phyloP scores from a whole-genome alignment of 78 protist species.

The Dictyostelium firmibasis region DNA sequence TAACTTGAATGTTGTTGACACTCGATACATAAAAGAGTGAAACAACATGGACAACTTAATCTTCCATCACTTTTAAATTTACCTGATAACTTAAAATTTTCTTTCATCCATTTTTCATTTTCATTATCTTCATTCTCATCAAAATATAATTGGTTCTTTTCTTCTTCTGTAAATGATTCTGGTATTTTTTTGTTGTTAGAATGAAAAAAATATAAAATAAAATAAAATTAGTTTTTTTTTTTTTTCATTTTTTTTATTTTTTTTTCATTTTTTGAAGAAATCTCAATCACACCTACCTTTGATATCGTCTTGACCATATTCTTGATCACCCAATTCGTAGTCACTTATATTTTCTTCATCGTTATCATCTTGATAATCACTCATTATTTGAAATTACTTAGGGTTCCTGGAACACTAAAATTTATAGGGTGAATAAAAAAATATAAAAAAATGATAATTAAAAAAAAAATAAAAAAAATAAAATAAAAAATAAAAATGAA shows the following conservation, averaged over 20 bases:
- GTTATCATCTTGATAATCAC: neutral
- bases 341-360: neutral
- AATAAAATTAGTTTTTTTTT: neutral
- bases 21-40: constrained; percentile 72
- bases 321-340: neutral
- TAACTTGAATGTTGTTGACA: constrained; percentile 80
- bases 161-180: constrained; percentile 35
- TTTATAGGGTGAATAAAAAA: too few species aligned
- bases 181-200: neutral
- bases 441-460: too few species aligned
- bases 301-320: neutral
- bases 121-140: constrained; percentile 59
- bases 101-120: constrained; percentile 48
- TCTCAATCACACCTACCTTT: neutral
- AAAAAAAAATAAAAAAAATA: neutral
- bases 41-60: constrained; percentile 86
- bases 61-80: constrained; percentile 33
- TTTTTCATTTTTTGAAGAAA: too few species aligned
- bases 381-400: neutral
- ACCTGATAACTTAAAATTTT: neutral
- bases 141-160: constrained; percentile 27
- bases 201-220: too few species aligned
- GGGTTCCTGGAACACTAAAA: too few species aligned
- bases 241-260: too few species aligned
- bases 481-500: neutral